Evolutionary conservation across 1,284 basidiomycete genomes (phyloP), one percentile per base, ranked within the genome.

Genomic region (Pseudozyma sp.): DNA sequence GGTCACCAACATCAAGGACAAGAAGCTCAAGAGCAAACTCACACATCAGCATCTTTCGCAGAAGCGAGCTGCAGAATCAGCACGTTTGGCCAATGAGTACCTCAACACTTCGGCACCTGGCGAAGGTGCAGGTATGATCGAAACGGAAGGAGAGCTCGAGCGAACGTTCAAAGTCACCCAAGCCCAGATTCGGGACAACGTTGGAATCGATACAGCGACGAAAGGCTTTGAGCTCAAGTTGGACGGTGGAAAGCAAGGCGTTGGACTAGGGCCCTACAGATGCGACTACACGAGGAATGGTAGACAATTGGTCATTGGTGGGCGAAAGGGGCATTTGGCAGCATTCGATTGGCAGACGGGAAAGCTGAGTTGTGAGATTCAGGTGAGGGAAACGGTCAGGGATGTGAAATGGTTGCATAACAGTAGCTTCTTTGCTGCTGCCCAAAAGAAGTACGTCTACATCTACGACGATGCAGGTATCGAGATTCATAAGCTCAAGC

Each of bases 351-450:
- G 94, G 93, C 91, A 94, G 85, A 90, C 92, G 0, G 94, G 94
- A 0, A 91, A 90, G 45, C 86, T 98, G 38, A 92, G 94, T 80
- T 89, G 92, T 5, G 96, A 99, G 84, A 88, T 97, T 38, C 94
- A 97, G 77, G 87, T 98, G 6, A 89, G 90, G 65, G 96, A 98
- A 86, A 94, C 93, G 88, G 92, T 89, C 78, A 79, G 94, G 73
- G 95, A 97, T 85, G 92, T 98, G 85, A 94, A 92, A 31, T 99
- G 95, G 85, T 87, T 99, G 11, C 95, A 98, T 83, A 93, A 95
- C 80, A 92, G 96, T 60, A 91, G 91, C 0, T 93, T 92, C 86
- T 95, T 92, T 82, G 97, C 96, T 2, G 95, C 97, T 13, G 96
- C 96, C 0, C 96, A 99, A 86, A 94, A 94, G 86, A 94, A 95